Base-by-base conservation (phyloP, 331 rosid genomes). In the Acacia concinna region DNA sequence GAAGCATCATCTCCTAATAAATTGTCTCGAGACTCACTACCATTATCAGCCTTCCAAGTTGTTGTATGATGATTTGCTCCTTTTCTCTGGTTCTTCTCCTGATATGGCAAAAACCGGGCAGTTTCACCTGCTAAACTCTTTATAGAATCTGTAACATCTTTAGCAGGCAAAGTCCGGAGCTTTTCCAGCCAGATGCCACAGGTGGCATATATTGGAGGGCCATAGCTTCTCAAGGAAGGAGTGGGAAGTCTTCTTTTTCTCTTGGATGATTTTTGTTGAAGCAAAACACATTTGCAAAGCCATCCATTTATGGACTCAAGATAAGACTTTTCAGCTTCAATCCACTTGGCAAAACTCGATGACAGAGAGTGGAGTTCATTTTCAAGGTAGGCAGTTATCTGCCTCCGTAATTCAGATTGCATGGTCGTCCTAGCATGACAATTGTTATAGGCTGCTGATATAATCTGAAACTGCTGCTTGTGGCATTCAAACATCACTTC, bases 401-500 rank as follows among this genome's bases (percentile, higher is more conserved):
- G 91, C 72, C 85, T 73, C 43, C 71, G 90, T 56, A 88, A 20
- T 75, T 94, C 97, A 12, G 94, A 87, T 20, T 89, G 85, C 71
- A 84, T 57, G 6, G 85, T 60, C 28, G 83, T 82, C 78, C 86
- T 86, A 49, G 84, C 68, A 76, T 86, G 87, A 71, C 86, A 80
- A 63, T 60, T 87, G 79, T 41, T 84, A 79, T 80, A 65, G 14
- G 91, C 94, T 65, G 78, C 75, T 13, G 90, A 77, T 73, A 94
- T 84, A 2, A 94, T 87, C 85, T 80, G 87, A 64, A 84, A 78
- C 82, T 94, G 98, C 74, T 68, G 94, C 85, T 84, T 90, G 92
- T 92, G 97, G 85, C 94, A 92, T 72, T 89, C 92, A 34, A 47
- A 84, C 98, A 94, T 90, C 85, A 78, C 92, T 72, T 88, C 93